Base-by-base conservation (phyloP, 257 asterid genomes). In the Nicotiana undulata region DNA sequence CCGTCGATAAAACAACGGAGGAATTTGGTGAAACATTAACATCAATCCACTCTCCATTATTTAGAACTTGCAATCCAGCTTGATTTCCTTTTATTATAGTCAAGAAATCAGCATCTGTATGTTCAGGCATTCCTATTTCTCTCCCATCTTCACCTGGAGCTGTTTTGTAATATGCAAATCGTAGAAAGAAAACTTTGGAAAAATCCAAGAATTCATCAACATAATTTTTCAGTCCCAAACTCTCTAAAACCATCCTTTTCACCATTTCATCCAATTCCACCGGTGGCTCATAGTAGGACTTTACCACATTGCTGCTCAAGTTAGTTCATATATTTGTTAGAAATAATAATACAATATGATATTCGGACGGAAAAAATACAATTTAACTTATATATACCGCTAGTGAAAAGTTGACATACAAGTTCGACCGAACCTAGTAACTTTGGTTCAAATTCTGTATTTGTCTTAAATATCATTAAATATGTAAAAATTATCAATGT, bases 221-320 rank as follows among this genome's bases (percentile, higher is more conserved):
- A 29, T 68, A 80, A 12, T 22, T 37, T 32, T 68, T 24, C 32
- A 80, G 40, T 0, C 79, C 79, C 11, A 64, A 18, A 32, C 34
- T 68, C 29, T 80, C 83, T 63, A 56, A 80, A 44, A 80, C 79
- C 79, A 67, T 80, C 51, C 22, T 67, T 29, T 63, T 80, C 29
- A 80, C 61, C 70, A 80, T 53, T 28, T 68, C 67, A 22, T 80
- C 79, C 7, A 80, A 67, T 29, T 80, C 49, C 59, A 63, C 26
- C 1, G 68, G 52, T 17, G 61, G 44, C 29, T 78, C 20, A 18
- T 74, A 6, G 60, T 68, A 68, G 58, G 77, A 68, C 56, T 68
- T 40, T 5, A 67, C 31, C 28, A 37, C 55, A 12, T 40, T 40
- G 32, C 77, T 68, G 52, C 32, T n/a, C 24, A n/a, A 68, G 29